Evolutionary conservation across 441 rosid genomes (phyloP).

Genomic region (Syzygium malaccense): DNA sequence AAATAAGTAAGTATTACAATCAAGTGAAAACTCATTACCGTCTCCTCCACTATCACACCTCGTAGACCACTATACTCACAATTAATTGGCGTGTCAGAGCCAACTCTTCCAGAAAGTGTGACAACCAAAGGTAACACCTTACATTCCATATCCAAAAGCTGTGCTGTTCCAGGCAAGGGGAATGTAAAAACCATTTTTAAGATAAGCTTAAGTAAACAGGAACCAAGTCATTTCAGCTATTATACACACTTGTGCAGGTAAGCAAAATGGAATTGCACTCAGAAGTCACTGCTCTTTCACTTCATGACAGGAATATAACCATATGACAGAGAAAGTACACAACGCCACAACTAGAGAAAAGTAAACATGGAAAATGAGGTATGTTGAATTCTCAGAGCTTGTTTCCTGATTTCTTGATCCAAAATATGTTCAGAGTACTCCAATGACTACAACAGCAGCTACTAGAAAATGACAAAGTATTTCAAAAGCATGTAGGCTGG

Average conservation of each 20-base stretch:
- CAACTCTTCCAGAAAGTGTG: constrained; percentile 80
- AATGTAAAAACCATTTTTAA: neutral
- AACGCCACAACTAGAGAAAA: neutral
- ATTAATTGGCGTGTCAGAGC: constrained; percentile 82
- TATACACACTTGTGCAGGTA: neutral
- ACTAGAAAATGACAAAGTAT: neutral
- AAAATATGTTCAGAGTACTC: neutral
- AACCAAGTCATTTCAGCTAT: neutral
- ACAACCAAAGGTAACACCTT: constrained; percentile 76
- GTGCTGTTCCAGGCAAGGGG: constrained; percentile 40
- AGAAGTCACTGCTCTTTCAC: neutral
- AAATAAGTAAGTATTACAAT: neutral
- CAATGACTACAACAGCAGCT: neutral
- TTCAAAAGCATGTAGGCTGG: neutral
- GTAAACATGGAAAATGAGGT: neutral
- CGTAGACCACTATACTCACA: constrained; percentile 76
- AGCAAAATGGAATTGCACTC: neutral
- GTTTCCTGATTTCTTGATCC: neutral
- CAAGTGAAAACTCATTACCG: constrained; percentile 33
- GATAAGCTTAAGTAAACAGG: neutral
- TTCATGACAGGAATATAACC: neutral
- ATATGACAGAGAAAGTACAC: neutral
- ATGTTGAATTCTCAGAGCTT: neutral
- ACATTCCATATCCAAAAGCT: constrained; percentile 67
- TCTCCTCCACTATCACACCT: constrained; percentile 92